Evolutionary conservation across 345 rosid genomes (phyloP), one percentile per base, ranked within the genome.

Genomic region (Euphorbia tirucalli): DNA sequence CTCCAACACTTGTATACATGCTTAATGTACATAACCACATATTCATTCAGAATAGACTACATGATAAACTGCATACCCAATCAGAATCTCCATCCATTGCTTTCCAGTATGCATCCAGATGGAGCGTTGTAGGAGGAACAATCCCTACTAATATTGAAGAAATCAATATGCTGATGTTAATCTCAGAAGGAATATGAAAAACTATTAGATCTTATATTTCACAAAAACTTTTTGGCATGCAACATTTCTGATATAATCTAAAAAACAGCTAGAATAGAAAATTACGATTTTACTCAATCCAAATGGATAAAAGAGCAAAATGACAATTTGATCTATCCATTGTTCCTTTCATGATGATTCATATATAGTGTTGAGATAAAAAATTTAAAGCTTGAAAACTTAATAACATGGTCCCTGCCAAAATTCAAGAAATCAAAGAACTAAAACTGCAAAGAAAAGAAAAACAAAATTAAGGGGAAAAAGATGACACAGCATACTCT

Each of bases 41-140:
- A 70, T 8, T 21, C 25, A 14, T 52, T 37, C 10, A 22, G 18
- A 46, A 60, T 54, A 57, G 54, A 69, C 69, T 80, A 28, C 35
- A 75, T 41, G 66, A 73, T 50, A 59, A 75, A 81, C 61, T 65
- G 18, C 84, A 73, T 85, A 95, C 97, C 99, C 97, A 95, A 82
- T 92, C 99, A 55, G 97, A 89, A 62, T 92, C 97, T 75, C 97
- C 97, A 86, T 88, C 97, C 88, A 84, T 85, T 84, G 82, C 96
- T 88, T 88, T 95, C 96, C 99, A 90, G 67, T 84, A 87, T 72
- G 90, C 63, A 80, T 92, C 96, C 76, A 86, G 71, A 71, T 86
- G 96, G 77, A 88, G 77, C 69, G 93, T 84, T 71, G 85, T 74
- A 48, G 78, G 72, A 69, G 97, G 99, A 79, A 92, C 96, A 72